Conservation (phyloP, 116 monocot species). For the Cymodocea nodosa region DNA sequence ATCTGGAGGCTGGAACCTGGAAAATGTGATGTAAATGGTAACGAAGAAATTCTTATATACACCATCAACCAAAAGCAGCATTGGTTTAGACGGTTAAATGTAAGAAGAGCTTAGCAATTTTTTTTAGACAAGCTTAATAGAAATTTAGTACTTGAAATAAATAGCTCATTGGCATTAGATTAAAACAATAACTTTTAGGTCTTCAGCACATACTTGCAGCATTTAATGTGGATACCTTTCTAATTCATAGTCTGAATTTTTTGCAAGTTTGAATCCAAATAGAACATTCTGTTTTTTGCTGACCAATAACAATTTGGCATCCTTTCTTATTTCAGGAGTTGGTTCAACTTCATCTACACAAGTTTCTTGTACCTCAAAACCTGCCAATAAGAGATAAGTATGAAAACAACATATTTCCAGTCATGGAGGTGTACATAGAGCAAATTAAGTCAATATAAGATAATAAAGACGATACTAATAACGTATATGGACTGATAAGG, state of each 20-base stretch:
- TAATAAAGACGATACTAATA: not conserved
- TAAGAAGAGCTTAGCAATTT: too few relatives aligned
- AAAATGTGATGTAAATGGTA: not conserved
- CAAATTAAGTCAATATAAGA: not conserved
- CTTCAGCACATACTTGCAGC: too few relatives aligned
- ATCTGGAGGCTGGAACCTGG: slow-evolving; percentile 72
- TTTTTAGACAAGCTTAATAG: too few relatives aligned
- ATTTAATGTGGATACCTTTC: slow-evolving; percentile 41
- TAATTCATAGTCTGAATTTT: slow-evolving; percentile 48
- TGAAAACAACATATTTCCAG: not conserved
- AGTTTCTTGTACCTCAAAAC: slow-evolving; percentile 49
- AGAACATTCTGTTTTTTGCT: slow-evolving; percentile 30
- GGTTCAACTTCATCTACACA: slow-evolving; percentile 64
- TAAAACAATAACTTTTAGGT: not conserved
- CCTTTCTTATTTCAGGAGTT: slow-evolving; percentile 21
- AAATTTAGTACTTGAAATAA: too few relatives aligned
- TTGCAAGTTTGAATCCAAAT: slow-evolving; percentile 64
- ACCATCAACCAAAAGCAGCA: not conserved
- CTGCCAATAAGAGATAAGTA: slow-evolving; percentile 17
- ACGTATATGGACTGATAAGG: not conserved
- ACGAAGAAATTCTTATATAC: not conserved
- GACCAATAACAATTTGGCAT: slow-evolving; percentile 21
- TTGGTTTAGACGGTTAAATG: too few relatives aligned
- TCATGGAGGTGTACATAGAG: not conserved
- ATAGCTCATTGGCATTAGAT: not conserved